Base-by-base conservation (phyloP, 2,329 filamentous ascomycete species). In the Karstenula rhodostoma region DNA sequence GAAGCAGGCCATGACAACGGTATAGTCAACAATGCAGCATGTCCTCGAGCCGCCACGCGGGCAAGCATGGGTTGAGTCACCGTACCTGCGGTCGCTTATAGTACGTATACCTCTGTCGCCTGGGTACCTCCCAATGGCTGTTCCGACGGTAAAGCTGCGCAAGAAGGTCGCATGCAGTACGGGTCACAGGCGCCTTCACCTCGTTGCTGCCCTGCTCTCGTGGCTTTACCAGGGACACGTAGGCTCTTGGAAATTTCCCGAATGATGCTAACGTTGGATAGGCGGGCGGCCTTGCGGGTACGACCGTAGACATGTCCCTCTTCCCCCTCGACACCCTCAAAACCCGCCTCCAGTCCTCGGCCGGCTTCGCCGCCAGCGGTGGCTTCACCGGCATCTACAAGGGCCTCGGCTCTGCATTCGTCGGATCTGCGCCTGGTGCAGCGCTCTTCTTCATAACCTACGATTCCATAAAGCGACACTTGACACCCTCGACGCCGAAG, bases 251-350 rank as follows among this genome's bases (percentile, higher is more conserved):
- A 13, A 9, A 35, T 35, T 3, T 35, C 3, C 4, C 15, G 5
- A 19, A 40, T 32, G 29, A 32, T 32, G 42, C 42, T 44, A 23
- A 44, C 19, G 9, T 22, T 23, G 19, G 3, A 23, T 71, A 90
- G 84, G 93, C 95, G 69, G 95, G 95, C 78, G 95, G 89, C 74
- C 83, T 97, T 67, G 95, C 95, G 68, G 95, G 95, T 75, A 95
- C 95, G 50, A 96, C 94, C 15, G 95, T 98, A 79, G 95, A 99
- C 86, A 89, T 97, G 73, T 93, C 93, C 58, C 92, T 99, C 75
- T 99, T 92, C 83, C 95, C 95, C 0, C 93, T 99, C 84, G 96
- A 99, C 86, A 99, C 95, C 0, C 89, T 99, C 76, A 99, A 99
- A 82, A 99, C 96, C 46, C 93, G 95, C 17, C 92, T 99, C 7